Conservation (phyloP, 2,329 filamentous ascomycete genomes). For the Phialophora chinensis region DNA sequence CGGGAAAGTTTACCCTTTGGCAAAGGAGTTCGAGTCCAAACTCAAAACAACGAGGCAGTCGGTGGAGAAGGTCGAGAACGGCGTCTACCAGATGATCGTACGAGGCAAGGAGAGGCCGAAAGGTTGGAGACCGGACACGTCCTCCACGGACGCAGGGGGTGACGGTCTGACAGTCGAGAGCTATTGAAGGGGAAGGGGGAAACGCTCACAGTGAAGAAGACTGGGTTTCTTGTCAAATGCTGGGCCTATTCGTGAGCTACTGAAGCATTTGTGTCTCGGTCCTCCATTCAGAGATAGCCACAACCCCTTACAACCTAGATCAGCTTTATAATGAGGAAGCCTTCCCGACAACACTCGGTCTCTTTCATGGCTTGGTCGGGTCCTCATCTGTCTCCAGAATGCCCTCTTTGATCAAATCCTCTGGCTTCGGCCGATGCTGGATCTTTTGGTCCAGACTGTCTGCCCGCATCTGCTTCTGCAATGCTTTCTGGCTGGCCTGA, state of each 20-base stretch:
- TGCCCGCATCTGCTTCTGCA: slow-evolving; percentile 85
- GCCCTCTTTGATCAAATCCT: slow-evolving; percentile 77
- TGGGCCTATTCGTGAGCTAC: slow-evolving; percentile 39
- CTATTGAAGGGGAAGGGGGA: slow-evolving; percentile 26
- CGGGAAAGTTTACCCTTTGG: slow-evolving; percentile 59
- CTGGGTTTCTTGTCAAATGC: slow-evolving; percentile 27
- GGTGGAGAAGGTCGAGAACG: slow-evolving; percentile 90
- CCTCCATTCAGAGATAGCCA: background rate
- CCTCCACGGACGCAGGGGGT: slow-evolving; percentile 48
- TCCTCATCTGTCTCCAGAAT: slow-evolving; percentile 72
- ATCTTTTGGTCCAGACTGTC: slow-evolving; percentile 89
- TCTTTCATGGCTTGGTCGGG: slow-evolving; percentile 42
- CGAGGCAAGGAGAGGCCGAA: slow-evolving; percentile 86
- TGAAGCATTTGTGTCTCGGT: slow-evolving; percentile 32
- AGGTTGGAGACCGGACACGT: slow-evolving; percentile 82
- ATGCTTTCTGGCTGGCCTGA: slow-evolving; percentile 79
- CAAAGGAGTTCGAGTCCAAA: slow-evolving; percentile 75
- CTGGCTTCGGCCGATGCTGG: slow-evolving; percentile 74
- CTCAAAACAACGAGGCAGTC: slow-evolving; percentile 83
- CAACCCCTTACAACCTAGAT: slow-evolving; percentile 1
- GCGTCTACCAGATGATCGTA: slow-evolving; percentile 86
- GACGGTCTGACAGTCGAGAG: slow-evolving; percentile 46
- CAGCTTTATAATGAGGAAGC: background rate
- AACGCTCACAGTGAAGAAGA: background rate
- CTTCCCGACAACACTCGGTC: background rate